phyloP scores from a whole-genome alignment of 2,329 filamentous ascomycete genomes.

The Colletotrichum spinosum region DNA sequence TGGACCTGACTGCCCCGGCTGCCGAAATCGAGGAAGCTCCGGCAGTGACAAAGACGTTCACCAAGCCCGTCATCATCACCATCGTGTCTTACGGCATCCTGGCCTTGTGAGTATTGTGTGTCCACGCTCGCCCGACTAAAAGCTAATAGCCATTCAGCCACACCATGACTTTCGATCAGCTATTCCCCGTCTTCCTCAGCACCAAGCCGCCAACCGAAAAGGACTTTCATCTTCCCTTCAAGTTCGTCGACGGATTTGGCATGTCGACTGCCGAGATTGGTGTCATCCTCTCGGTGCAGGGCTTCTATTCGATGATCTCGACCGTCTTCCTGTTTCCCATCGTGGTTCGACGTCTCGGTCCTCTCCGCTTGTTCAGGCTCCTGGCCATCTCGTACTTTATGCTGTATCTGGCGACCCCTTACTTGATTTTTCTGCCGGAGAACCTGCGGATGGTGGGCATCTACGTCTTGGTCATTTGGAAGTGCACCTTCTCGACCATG shows the following conservation, averaged over 20 bases:
- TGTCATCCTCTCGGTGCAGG: conserved; percentile 88
- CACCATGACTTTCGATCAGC: conserved; percentile 95
- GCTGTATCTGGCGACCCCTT: conserved; percentile 89
- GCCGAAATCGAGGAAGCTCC: conserved; percentile 7
- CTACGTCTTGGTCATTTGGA: conserved; percentile 84
- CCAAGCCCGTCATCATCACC: conserved; percentile 84
- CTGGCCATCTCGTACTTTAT: conserved; percentile 86
- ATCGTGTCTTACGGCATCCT: conserved; percentile 92
- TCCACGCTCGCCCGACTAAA: conserved; percentile 1
- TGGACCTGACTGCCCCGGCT: conserved; percentile 43
- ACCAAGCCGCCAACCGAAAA: conserved; percentile 63
- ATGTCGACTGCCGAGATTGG: conserved; percentile 87
- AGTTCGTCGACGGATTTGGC: conserved; percentile 88
- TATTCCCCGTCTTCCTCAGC: conserved; percentile 92
- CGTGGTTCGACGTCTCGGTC: conserved; percentile 79
- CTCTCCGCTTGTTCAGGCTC: conserved; percentile 83
- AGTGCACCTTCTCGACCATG: conserved; percentile 92
- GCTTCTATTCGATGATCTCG: conserved; percentile 87
- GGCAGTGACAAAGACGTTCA: conserved; percentile 72
- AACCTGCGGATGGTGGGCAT: conserved; percentile 78
- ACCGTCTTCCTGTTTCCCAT: conserved; percentile 87
- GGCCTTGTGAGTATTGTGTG: conserved; percentile 82
- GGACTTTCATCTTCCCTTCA: conserved; percentile 76
- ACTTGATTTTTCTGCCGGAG: conserved; percentile 85
- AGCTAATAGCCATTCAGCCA: conserved; percentile 69